Percentiles rank a stretch among this genome's conserved stretches.
Conservation (phyloP, 1,284 basidiomycete genomes). For the Melampsora americana region DNA sequence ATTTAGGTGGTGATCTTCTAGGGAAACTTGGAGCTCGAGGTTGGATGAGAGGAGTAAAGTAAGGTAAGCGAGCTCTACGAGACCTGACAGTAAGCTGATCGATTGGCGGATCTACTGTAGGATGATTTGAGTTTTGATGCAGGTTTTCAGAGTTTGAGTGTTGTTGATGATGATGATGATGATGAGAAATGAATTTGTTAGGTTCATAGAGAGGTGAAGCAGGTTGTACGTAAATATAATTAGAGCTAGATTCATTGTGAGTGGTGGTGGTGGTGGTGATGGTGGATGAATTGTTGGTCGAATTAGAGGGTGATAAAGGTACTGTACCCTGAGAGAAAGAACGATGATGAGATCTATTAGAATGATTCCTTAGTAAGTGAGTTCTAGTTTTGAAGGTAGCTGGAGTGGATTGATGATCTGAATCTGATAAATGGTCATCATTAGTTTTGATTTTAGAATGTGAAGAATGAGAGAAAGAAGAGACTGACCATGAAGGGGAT, state of each 20-base stretch:
- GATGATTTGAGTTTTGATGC: background rate
- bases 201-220: background rate
- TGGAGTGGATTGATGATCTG: no score
- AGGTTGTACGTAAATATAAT: background rate
- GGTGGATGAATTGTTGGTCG: background rate
- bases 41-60: background rate
- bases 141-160: conserved; percentile 7
- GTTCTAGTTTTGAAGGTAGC: background rate
- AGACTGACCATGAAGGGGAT: no score
- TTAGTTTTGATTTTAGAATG: no score
- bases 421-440: no score
- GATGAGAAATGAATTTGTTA: background rate
- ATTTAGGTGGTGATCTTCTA: no score
- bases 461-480: no score
- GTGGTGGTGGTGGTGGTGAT: background rate
- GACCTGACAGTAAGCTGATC: background rate
- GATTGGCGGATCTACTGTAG: background rate
- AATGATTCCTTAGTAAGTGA: background rate
- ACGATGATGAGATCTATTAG: conserved; percentile 6
- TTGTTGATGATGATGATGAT: conserved; percentile 20
- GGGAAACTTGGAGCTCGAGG: background rate
- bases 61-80: background rate
- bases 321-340: background rate
- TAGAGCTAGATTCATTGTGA: background rate
- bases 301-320: background rate